Percentiles rank a stretch among this genome's conserved stretches.
Conservation (phyloP, 495 filamentous ascomycete genomes). For the Penicillium fimorum region DNA sequence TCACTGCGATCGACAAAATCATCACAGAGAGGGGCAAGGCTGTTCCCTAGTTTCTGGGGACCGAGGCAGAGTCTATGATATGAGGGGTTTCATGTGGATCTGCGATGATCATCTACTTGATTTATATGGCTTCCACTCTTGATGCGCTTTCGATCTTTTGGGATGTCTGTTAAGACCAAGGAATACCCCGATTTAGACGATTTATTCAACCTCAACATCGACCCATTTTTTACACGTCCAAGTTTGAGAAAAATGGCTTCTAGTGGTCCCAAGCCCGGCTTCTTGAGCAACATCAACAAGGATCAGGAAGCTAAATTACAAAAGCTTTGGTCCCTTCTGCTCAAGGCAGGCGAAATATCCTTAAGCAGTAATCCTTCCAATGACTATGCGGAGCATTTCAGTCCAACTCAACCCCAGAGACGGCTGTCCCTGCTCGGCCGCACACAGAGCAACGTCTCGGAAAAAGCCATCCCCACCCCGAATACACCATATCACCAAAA, state of each 20-base stretch:
- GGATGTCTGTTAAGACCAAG: neutral
- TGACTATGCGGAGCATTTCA: conserved; percentile 8
- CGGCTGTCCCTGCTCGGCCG: conserved; percentile 29
- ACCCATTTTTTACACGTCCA: neutral
- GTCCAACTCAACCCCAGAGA: conserved; percentile 21
- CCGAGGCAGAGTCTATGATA: conserved; percentile 24
- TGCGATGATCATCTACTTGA: conserved; percentile 13
- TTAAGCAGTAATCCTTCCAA: conserved; percentile 16
- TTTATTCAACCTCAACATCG: neutral
- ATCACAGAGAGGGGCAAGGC: conserved; percentile 9
- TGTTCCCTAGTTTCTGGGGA: conserved; percentile 12
- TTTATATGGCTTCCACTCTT: conserved; percentile 5
- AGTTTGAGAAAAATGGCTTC: conserved; percentile 18
- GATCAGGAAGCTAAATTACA: conserved; percentile 83
- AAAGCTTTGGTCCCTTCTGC: conserved; percentile 72
- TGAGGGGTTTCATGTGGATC: conserved; percentile 34
- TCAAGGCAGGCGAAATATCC: conserved; percentile 66
- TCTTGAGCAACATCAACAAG: conserved; percentile 76
- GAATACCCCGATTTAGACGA: neutral
- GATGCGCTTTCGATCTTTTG: neutral
- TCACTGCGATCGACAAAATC: conserved; percentile 3
- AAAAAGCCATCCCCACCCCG: conserved; percentile 17
- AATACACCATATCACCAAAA: conserved; percentile 21
- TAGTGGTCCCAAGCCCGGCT: conserved; percentile 55
- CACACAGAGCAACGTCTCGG: conserved; percentile 29